phyloP scores from a whole-genome alignment of 2,329 filamentous ascomycete species.

The Ophiobolus disseminans region DNA sequence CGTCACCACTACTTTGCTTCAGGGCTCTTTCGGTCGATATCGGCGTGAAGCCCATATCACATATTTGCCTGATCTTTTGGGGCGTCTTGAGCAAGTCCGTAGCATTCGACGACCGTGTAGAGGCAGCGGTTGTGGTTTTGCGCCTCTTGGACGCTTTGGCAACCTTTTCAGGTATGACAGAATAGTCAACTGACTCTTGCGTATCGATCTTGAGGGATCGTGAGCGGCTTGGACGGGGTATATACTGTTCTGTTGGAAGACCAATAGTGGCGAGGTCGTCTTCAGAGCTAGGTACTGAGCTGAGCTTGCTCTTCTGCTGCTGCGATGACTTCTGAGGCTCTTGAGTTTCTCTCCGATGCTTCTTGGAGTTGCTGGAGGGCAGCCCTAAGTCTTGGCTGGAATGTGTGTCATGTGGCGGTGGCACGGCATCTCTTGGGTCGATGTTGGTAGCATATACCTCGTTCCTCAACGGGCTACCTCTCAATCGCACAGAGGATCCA shows the following conservation, averaged over 20 bases:
- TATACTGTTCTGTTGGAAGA: constrained; percentile 44
- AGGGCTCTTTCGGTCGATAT: constrained; percentile 35
- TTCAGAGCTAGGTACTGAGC: constrained; percentile 17
- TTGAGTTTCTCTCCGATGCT: neutral
- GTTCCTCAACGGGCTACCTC: constrained; percentile 10
- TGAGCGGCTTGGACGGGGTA: constrained; percentile 47
- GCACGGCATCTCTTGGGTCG: neutral
- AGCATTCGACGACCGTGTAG: constrained; percentile 4
- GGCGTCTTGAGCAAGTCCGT: constrained; percentile 27
- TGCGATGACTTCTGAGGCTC: constrained; percentile 2
- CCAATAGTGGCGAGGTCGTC: constrained; percentile 34
- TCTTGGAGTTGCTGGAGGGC: neutral
- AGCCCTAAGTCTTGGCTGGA: neutral
- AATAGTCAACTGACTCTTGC: constrained; percentile 38
- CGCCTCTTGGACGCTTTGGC: constrained; percentile 29
- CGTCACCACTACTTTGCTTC: constrained; percentile 35
- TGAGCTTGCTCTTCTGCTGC: constrained; percentile 9
- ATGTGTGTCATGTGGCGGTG: neutral
- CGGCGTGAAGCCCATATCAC: constrained; percentile 47
- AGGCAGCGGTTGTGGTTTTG: constrained; percentile 24
- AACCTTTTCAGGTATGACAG: constrained; percentile 36
- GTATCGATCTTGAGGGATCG: constrained; percentile 35
- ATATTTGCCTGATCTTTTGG: constrained; percentile 40
- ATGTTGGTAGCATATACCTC: constrained; percentile 1
- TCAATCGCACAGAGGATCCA: constrained; percentile 9